Base-by-base conservation (phyloP, 305 asterid genomes). In the Fraxinus paxiana region DNA sequence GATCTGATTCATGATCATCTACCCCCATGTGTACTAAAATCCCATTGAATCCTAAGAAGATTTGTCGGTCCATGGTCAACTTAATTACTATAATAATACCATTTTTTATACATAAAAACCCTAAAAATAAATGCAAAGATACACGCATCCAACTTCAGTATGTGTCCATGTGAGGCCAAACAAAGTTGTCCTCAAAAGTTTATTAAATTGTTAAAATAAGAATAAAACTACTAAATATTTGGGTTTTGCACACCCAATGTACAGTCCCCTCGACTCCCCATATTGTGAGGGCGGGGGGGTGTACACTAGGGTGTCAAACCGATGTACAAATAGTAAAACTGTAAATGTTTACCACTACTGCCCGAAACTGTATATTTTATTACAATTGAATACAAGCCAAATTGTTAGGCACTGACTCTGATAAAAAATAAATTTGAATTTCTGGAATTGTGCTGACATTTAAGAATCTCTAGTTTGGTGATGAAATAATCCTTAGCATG, bases 11-110 rank as follows among this genome's bases (percentile, higher is more conserved):
- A n/a, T 78, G 38, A 35, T 80, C 76, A 74, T 72, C 74, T 43
- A 78, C 63, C 10, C 34, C 41, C 26, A 28, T 28, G 88, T 87
- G 89, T 86, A 77, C 80, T 54, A 70, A 83, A 85, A 90, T 90
- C 91, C 84, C 88, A 85, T 80, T 86, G 88, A 88, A 90, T 89
- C 97, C 90, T 85, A 85, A 81, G 87, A 87, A 83, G 92, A 92
- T 92, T 85, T 88, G 97, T 85, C 92, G 89, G 91, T 83, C 79
- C 82, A 76, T 72, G 79, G 88, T 89, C 92, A 85, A 87, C 89
- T 79, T 18, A 0, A 34, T 65, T 65, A 65, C 73, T 48, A 48
- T 46, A 75, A 8, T 41, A n/a, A 78, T 69, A 81, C 20, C 75
- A 78, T 4, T 77, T 15, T 72, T 72, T 10, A 59, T 59, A 59